Percentiles rank a stretch among this genome's conserved stretches.
These are phyloP conservation scores for Clarireedia homoeocarpa DNA, from an alignment of 2,329 filamentous ascomycete genomes.

Conservation along the genomic window DNA sequence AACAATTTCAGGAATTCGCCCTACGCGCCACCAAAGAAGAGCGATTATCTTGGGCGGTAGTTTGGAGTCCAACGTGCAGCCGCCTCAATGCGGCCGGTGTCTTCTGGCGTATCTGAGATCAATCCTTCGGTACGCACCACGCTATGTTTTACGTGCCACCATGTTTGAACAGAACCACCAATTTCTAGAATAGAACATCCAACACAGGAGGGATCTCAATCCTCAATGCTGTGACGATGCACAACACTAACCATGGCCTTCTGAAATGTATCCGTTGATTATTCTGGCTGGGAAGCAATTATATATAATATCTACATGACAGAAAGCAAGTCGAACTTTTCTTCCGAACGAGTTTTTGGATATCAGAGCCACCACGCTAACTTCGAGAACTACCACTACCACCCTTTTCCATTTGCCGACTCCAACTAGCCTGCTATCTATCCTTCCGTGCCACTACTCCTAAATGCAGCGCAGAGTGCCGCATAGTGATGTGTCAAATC, in stretches of 20 bases:
- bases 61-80: too few relatives aligned
- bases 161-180: too few relatives aligned
- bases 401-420: neutral
- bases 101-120: too few relatives aligned
- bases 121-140: too few relatives aligned
- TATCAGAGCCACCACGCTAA: conserved; percentile 8
- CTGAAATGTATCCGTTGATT: conserved; percentile 1
- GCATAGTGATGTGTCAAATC: conserved; percentile 96
- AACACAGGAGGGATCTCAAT: too few relatives aligned
- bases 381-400: conserved; percentile 5
- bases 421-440: conserved; percentile 4
- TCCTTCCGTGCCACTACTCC: conserved; percentile 63
- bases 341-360: conserved; percentile 3
- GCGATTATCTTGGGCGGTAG: too few relatives aligned
- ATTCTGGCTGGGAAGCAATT: conserved; percentile 8
- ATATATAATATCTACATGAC: conserved; percentile 5
- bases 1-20: too few relatives aligned
- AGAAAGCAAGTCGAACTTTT: conserved; percentile 1
- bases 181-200: too few relatives aligned
- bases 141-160: too few relatives aligned
- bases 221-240: too few relatives aligned
- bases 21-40: too few relatives aligned
- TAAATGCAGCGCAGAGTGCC: conserved; percentile 86
- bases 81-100: too few relatives aligned
- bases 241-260: neutral